Conservation (phyloP, 441 rosid species). For the Populus hybrid region DNA sequence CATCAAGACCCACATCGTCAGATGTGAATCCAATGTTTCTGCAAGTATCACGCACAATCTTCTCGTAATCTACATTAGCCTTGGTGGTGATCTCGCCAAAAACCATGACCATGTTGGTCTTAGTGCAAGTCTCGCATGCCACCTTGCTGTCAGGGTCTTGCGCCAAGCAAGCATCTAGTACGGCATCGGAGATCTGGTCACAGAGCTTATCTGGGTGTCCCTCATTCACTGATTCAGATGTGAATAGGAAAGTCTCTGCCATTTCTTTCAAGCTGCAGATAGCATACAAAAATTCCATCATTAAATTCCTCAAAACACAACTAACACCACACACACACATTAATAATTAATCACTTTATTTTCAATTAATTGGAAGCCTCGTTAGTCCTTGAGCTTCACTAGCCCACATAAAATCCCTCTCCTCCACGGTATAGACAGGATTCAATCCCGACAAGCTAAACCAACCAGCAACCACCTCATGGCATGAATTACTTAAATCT, state of each 20-base stretch:
- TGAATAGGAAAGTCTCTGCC: constrained; percentile 54
- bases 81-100: too few species aligned
- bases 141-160: too few species aligned
- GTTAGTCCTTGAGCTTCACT: background rate
- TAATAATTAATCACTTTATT: too few species aligned
- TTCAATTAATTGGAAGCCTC: background rate
- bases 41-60: too few species aligned
- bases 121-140: too few species aligned
- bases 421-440: background rate
- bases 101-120: too few species aligned
- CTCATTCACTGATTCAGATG: constrained; percentile 60
- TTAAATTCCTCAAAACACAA: background rate
- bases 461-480: background rate
- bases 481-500: background rate
- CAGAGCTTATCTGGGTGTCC: constrained; percentile 67
- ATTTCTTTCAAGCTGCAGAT: constrained; percentile 23
- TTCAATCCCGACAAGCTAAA: background rate
- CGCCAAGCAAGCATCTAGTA: background rate
- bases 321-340: background rate
- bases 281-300: background rate
- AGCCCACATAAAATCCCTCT: background rate
- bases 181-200: constrained; percentile 59
- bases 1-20: too few species aligned
- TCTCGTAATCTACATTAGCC: too few species aligned
- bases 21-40: too few species aligned